Evolutionary conservation across 352 stramenopile genomes (phyloP).

Genomic region (Elongisporangium prolatum): DNA sequence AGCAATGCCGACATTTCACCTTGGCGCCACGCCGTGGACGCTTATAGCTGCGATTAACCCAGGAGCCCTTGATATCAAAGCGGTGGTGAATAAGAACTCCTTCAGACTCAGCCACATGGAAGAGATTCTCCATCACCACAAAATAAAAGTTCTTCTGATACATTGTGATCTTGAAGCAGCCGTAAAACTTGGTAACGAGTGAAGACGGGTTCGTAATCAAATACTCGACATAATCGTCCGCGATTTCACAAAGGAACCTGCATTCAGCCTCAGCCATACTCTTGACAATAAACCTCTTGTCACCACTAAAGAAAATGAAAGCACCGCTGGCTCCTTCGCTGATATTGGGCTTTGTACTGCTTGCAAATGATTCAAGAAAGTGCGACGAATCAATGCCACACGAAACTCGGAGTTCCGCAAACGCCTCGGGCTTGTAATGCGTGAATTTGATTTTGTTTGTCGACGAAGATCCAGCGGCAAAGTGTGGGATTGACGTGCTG

Average conservation of each 20-base stretch:
- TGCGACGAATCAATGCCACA: constrained; percentile 59
- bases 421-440: constrained; percentile 64
- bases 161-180: constrained; percentile 87
- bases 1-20: constrained; percentile 83
- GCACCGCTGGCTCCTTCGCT: constrained; percentile 86
- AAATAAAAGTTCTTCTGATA: constrained; percentile 91
- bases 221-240: constrained; percentile 84
- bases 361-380: constrained; percentile 73
- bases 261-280: constrained; percentile 82
- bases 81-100: constrained; percentile 76
- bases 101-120: constrained; percentile 54
- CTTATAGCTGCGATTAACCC: constrained; percentile 86
- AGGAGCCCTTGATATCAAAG: constrained; percentile 92
- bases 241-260: constrained; percentile 79
- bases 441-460: constrained; percentile 65
- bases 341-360: constrained; percentile 85
- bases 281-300: constrained; percentile 91
- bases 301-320: constrained; percentile 91
- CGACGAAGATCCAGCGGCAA: constrained; percentile 6
- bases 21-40: constrained; percentile 66
- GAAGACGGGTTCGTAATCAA: constrained; percentile 66
- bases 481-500: no score
- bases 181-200: constrained; percentile 88
- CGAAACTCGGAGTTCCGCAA: constrained; percentile 69
- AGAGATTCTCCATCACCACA: constrained; percentile 92